Evolutionary conservation across 1,139 yeast genomes (phyloP), one percentile per base, ranked within the genome.

Genomic region (Protomyces gravidus): DNA sequence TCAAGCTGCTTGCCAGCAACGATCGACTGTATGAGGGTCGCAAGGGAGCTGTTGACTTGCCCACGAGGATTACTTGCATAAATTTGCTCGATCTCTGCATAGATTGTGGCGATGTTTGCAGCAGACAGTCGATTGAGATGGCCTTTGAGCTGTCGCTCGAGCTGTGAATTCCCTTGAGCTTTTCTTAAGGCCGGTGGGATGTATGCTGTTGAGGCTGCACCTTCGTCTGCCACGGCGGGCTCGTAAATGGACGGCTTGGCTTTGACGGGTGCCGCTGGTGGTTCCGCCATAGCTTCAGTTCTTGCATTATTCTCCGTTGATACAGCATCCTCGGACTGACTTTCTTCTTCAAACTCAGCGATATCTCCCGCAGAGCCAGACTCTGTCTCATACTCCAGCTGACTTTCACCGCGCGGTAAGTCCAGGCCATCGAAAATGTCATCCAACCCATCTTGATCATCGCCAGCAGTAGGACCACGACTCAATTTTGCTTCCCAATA

Each of bases 111-210:
- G 39, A 90, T 76, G 65, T 90, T 94, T 1, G 95, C 82, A 66
- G 92, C 97, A 0, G 97, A 85, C 39, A 94, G 76, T 70, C 85
- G 85, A 70, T 94, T 94, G 66, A 92, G 76, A 0, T 89, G 82
- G 21, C 67, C 66, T 39, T 66, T 66, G 26, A 64, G 59, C 47
- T 62, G 65, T 5, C 65, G 49, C 23, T 40, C 49, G 52, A 55
- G 59, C 11, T 55, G 46, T 3, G 50, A 23, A 39, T 48, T 33
- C 3, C 17, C 23, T 39, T 50, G 56, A 11, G 15, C 23, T 13
- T 45, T 50, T 19, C 95, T 79, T 62, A 87, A 72, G 0, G 95
- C 89, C 0, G 97, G 97, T 1, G 98, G 97, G 27, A 89, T 74
- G 70, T 89, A 90, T 64, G 77, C 80, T 15, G 74, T 72, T 6